Evolutionary conservation across 306 rosid species (phyloP).

Genomic region (peach (Prunus persica)): Prunus_persica_NCBIv2 NC_034014.1:29266501-29267000

Average conservation of each 20-base stretch:
- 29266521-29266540: no score
- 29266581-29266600: no score
- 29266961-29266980: conserved; percentile 31
- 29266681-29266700: not conserved
- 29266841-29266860: conserved; percentile 12
- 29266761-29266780: conserved; percentile 32
- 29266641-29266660: not conserved
- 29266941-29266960: conserved; percentile 34
- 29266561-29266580: no score
- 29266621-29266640: not conserved
- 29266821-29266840: conserved; percentile 10
- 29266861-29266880: conserved; percentile 51
- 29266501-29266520: no score
- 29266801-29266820: conserved; percentile 2
- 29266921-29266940: conserved; percentile 73
- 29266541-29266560: no score
- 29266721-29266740: not conserved
- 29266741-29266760: conserved; percentile 26
- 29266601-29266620: no score
- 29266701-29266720: conserved; percentile 1
- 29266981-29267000: conserved; percentile 53
- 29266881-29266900: conserved; percentile 52
- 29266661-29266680: not conserved
- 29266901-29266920: conserved; percentile 74
- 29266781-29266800: conserved; percentile 20